These are phyloP conservation scores for Penicillium taxi DNA, from an alignment of 495 filamentous ascomycete species.

Conservation along the genomic window DNA sequence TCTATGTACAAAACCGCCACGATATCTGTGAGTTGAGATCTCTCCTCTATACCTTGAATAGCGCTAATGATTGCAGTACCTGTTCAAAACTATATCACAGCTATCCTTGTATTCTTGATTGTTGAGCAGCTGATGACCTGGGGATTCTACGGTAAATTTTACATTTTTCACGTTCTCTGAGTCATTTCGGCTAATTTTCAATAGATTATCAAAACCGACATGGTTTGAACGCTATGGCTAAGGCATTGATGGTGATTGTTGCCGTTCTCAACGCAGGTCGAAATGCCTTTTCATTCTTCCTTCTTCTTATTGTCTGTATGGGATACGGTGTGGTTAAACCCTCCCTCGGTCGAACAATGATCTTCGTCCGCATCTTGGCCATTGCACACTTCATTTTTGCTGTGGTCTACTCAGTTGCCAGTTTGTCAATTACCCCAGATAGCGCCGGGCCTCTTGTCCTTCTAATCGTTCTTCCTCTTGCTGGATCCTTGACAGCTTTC, in stretches of 20 bases:
- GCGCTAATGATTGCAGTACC: constrained; percentile 54
- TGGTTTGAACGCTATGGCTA: constrained; percentile 70
- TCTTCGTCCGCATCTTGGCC: constrained; percentile 85
- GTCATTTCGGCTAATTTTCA: neutral
- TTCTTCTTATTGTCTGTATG: constrained; percentile 98
- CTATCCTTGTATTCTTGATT: constrained; percentile 89
- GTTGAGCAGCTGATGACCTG: constrained; percentile 97
- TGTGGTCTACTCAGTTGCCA: constrained; percentile 85
- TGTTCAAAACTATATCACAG: constrained; percentile 99
- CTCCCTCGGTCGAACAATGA: constrained; percentile 87
- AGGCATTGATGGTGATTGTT: constrained; percentile 80
- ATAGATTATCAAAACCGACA: constrained; percentile 84
- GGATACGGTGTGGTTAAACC: constrained; percentile 97
- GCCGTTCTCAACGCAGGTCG: constrained; percentile 85
- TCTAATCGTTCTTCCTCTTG: constrained; percentile 86
- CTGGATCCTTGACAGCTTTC: constrained; percentile 89
- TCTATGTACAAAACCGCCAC: constrained; percentile 88
- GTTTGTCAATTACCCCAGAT: constrained; percentile 74
- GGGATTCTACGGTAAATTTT: constrained; percentile 69
- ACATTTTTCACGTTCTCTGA: neutral
- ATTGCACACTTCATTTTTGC: constrained; percentile 91
- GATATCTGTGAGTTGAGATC: constrained; percentile 67
- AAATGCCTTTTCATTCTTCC: constrained; percentile 98
- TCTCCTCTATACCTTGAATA: neutral
- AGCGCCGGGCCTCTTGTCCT: constrained; percentile 77